Conservation (phyloP, 129 eudicot species). For the Daucus carota region DNA sequence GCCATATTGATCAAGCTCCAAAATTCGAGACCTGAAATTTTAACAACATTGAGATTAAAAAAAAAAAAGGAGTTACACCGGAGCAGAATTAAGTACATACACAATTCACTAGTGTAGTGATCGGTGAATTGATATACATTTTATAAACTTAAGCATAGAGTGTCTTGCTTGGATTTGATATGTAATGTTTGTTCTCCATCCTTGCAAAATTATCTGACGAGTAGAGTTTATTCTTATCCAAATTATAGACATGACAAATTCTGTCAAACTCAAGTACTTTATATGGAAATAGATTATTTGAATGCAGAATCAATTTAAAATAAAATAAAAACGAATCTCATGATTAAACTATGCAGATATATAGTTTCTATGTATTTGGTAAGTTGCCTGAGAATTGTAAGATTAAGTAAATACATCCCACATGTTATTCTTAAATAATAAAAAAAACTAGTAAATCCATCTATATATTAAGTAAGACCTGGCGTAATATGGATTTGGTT, state of each 20-base stretch:
- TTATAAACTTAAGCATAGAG: not conserved
- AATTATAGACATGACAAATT: not conserved
- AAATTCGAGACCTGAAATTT: constrained; percentile 6
- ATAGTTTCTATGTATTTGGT: not conserved
- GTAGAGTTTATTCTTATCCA: not conserved
- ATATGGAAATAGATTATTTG: not conserved
- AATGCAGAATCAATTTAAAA: not conserved
- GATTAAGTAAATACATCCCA: not conserved
- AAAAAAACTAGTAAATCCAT: no score
- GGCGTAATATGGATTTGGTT: no score
- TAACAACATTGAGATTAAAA: not conserved
- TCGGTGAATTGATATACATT: not conserved
- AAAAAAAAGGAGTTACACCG: not conserved
- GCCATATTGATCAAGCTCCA: constrained; percentile 3
- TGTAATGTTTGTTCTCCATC: not conserved
- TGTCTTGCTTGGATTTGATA: not conserved
- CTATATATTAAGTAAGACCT: no score
- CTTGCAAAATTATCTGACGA: not conserved
- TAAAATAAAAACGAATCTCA: not conserved
- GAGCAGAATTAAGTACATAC: not conserved
- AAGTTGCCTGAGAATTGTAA: not conserved
- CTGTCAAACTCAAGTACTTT: not conserved
- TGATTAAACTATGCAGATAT: not conserved
- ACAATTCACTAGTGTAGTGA: not conserved
- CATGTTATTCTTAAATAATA: not conserved